Base-by-base conservation (phyloP, 768 basidiomycete species). In the Solioccasus polychromus region DNA sequence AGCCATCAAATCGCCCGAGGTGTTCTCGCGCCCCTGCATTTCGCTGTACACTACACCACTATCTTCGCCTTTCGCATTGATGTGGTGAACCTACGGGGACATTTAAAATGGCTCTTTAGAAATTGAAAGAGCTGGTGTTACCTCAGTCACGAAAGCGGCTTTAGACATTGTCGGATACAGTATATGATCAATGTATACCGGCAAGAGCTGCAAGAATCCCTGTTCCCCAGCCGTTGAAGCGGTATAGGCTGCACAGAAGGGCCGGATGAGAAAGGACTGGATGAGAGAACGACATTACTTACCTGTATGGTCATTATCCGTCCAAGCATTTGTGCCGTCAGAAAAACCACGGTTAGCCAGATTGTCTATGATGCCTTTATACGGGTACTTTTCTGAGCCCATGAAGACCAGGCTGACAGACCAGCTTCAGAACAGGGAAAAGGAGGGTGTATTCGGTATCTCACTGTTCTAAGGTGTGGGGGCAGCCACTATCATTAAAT, bases 21-120 rank as follows among this genome's bases (percentile, higher is more conserved):
- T 92, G 60, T 98, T 97, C 71, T 98, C 86, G 37, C 95, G 78
- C 2, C 92, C 93, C 69, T 94, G 91, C 93, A 96, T 96, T 70
- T 93, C 89, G 59, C 87, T 88, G 66, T 96, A 97, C 9, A 98
- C 95, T 1, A 99, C 96, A 29, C 96, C 96, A 14, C 90, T 88
- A 59, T 98, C 82, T 55, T 94, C 81, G 8, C 92, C 95, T 59
- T 89, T 82, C 2, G 78, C 78, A 64, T 98, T 88, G 53, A 98
- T 82, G 66, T 97, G 92, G 64, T 97, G 91, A n/a, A 99, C 85
- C 88, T 90, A 53, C 9, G 32, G 49, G 28, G n/a, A n/a, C 22
- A 15, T n/a, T 28, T 34, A 57, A 19, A 31, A 35, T 45, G 19
- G 50, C 12, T 37, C 29, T 37, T 39, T 30, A 18, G 11, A 25